Base-by-base conservation (phyloP, 768 basidiomycete species). In the Clitopilus hobsonii region DNA sequence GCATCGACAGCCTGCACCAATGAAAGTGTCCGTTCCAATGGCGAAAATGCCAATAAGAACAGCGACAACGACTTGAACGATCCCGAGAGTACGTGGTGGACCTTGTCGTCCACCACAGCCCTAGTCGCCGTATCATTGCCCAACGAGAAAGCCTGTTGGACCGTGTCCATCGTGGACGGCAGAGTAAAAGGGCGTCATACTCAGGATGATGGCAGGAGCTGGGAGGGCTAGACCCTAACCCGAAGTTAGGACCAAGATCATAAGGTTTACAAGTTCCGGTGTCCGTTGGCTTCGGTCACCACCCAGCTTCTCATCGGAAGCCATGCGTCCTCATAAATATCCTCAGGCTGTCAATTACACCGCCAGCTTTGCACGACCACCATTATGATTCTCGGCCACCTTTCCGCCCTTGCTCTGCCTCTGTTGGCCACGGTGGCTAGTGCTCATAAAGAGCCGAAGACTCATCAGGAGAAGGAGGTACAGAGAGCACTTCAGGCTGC, bases 1-100 rank as follows among this genome's bases (percentile, higher is more conserved):
- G 71, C 78, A 55, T 71, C 68, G 22, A 80, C 61, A 0, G 71
- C 73, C 56, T 75, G 71, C 0, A 78, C 65, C 28, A 75, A 69
- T 6, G 69, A 64, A 24, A 82, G 65, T 0, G 73, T 69, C 5
- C 70, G 66, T 29, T 70, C 69, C 0, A 67, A 55, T 0, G 80
- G 76, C 2, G 72, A 75, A 61, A 82, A 81, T 2, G 75, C 77
- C 13, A 81, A 71, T 8, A 83, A 66, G 59, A 75, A 78, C 28
- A 81, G 69, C 0, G 81, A 80, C 0, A 80, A 49, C 0, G 81
- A 80, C 27, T 76, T 74, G 61, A 82, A 82, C 0, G 80, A 82
- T 26, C 79, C 81, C 1, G 77, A 65, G 6, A 81, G 59, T 51
- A 79, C 67, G 61, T 77, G 71, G 55, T 71, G 65, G 11, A 64